Evolutionary conservation across 345 rosid species (phyloP), one percentile per base, ranked within the genome.

Genomic region (Toxicodendron radicans): DNA sequence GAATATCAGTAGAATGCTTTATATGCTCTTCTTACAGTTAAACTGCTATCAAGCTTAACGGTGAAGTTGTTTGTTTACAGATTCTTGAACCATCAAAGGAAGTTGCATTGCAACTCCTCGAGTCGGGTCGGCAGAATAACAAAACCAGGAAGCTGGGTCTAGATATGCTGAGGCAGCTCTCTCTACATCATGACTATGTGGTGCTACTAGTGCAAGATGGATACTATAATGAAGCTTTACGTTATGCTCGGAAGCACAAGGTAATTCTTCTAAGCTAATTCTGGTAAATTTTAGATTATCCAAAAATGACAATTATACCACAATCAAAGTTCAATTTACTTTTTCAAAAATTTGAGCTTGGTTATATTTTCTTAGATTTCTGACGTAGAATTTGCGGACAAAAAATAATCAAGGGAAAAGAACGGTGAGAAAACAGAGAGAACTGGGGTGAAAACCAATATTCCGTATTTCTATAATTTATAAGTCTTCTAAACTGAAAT

Each of bases 81-180:
- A 88, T 93, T 83, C 83, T 96, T 24, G 97, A 93, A 76, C 97
- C 97, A 49, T 96, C 99, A 14, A 96, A 91, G 82, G 97, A 96
- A 83, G 98, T 93, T 30, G 98, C 99, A 53, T 63, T 93, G 81
- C 97, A 96, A 78, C 92, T 93, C 65, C 79, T 91, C 58, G 98
- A 91, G 75, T 85, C 90, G 2, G 98, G 98, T 74, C 71, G 89
- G 63, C 93, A 92, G 73, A 89, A 86, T 81, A 49, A 43, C 27
- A 86, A 83, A 77, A 85, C 87, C 56, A 87, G 97, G 88, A 93
- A 96, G 85, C 85, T 96, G 77, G 99, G 97, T 71, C 81, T 87
- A 58, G 97, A 96, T 64, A 96, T 96, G 97, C 76, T 93, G 81
- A 89, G 98, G 81, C 98, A 96, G 79, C 97, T 96, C 76, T 83